These are phyloP conservation scores for Schizophyllum commune DNA, from an alignment of 1,284 basidiomycete genomes.

Conservation along the genomic window DNA sequence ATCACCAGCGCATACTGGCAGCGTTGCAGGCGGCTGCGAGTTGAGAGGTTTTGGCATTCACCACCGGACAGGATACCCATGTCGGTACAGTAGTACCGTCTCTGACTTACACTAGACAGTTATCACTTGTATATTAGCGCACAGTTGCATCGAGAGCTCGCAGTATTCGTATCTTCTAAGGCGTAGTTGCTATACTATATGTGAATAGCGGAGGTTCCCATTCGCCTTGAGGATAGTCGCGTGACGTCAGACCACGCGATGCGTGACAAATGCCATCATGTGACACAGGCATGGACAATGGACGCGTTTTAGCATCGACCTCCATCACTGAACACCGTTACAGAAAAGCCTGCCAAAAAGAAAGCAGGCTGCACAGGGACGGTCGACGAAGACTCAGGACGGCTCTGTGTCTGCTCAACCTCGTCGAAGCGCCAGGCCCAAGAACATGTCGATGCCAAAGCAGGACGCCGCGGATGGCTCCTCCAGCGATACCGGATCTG, in stretches of 20 bases:
- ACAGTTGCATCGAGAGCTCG: no score
- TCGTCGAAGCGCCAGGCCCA: neutral
- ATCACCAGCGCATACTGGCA: neutral
- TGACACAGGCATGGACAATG: no score
- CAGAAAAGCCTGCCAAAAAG: neutral
- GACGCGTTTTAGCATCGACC: no score
- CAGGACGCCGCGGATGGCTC: neutral
- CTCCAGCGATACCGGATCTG: neutral
- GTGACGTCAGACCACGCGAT: no score
- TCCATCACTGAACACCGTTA: no score
- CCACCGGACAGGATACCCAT: no score
- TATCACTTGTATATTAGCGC: no score
- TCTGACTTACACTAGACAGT: neutral
- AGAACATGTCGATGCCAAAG: neutral
- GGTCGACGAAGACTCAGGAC: neutral
- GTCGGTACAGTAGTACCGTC: neutral
- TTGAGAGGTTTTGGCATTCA: neutral
- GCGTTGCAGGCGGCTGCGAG: neutral
- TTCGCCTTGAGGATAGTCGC: no score
- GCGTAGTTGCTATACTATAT: no score
- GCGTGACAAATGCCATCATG: no score
- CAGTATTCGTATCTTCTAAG: no score
- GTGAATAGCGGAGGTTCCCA: no score
- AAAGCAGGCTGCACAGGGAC: neutral
- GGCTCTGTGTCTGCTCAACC: neutral